Conservation (phyloP, 345 rosid genomes). For the Aquilaria yunnanensis region DNA sequence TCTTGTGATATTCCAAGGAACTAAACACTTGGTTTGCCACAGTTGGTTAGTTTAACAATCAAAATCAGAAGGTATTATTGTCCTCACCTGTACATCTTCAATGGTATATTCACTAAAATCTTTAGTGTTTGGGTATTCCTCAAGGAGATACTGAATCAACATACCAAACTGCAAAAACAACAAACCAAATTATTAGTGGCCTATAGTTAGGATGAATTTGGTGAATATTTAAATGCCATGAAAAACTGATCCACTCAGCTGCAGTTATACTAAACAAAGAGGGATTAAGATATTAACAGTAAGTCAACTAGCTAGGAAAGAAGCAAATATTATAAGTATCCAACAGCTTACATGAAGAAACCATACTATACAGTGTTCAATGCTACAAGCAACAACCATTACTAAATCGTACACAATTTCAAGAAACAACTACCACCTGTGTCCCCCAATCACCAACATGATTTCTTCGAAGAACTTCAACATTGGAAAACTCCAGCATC, state of each 20-base stretch:
- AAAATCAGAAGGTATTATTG: not conserved
- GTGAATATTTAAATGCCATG: not conserved
- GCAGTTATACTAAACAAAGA: not conserved
- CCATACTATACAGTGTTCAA: not conserved
- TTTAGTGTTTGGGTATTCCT: constrained; percentile 60
- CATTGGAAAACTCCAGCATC: constrained; percentile 87
- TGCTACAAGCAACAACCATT: not conserved
- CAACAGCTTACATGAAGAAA: too few relatives aligned
- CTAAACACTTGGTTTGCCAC: too few relatives aligned
- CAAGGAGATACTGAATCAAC: constrained; percentile 89
- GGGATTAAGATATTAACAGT: not conserved
- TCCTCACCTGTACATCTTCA: constrained; percentile 88
- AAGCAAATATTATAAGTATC: too few relatives aligned
- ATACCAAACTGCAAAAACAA: constrained; percentile 74
- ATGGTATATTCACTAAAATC: constrained; percentile 65
- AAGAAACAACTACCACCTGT: constrained; percentile 45
- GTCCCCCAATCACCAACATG: constrained; percentile 99
- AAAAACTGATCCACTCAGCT: too few relatives aligned
- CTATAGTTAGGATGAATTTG: constrained; percentile 2
- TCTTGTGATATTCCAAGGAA: too few relatives aligned
- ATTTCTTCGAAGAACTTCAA: constrained; percentile 88
- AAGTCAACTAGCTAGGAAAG: not conserved
- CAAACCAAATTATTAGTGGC: too few relatives aligned
- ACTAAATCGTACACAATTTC: not conserved
- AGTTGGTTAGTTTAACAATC: too few relatives aligned